Percentiles rank a stretch among this genome's conserved stretches.
These are phyloP conservation scores for Cyberlindnera misumaiensis DNA, from an alignment of 805 yeast genomes.

Conservation along the genomic window DNA sequence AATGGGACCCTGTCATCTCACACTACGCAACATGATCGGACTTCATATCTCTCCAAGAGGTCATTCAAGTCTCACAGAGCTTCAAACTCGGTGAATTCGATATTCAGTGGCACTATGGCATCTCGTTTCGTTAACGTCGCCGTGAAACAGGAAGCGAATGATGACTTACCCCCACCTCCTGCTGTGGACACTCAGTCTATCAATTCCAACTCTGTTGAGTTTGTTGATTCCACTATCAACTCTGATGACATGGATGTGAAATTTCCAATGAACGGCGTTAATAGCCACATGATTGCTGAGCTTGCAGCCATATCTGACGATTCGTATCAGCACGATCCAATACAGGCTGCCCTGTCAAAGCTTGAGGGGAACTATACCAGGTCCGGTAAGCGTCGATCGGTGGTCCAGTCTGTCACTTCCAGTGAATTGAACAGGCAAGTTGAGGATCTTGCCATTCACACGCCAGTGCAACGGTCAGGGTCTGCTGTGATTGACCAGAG, in stretches of 20 bases:
- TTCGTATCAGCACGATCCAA: slow-evolving; percentile 57
- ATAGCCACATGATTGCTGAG: slow-evolving; percentile 59
- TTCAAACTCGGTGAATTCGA: slow-evolving; percentile 14
- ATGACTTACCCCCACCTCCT: slow-evolving; percentile 3
- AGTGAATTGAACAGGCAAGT: slow-evolving; percentile 13
- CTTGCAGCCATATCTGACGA: slow-evolving; percentile 85
- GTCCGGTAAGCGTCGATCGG: slow-evolving; percentile 1
- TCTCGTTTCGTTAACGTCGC: slow-evolving; percentile 12
- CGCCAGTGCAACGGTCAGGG: slow-evolving; percentile 16
- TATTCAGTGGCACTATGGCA: slow-evolving; percentile 15
- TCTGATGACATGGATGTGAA: slow-evolving; percentile 22
- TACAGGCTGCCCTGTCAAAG: slow-evolving; percentile 66
- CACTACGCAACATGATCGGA: slow-evolving; percentile 5
- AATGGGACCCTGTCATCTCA: slow-evolving; percentile 9
- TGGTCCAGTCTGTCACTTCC: slow-evolving; percentile 16
- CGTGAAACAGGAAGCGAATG: slow-evolving; percentile 4
- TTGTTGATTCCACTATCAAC: slow-evolving; percentile 4
- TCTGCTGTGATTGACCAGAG: slow-evolving; percentile 31
- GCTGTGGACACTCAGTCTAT: background rate
- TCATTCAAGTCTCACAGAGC: slow-evolving; percentile 14
- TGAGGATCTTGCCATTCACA: slow-evolving; percentile 13
- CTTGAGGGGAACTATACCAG: slow-evolving; percentile 58
- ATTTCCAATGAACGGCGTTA: slow-evolving; percentile 35
- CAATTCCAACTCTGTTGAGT: background rate
- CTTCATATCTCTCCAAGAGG: slow-evolving; percentile 20